Evolutionary conservation across 345 rosid species (phyloP).

Genomic region (Hibiscus syriacus): DNA sequence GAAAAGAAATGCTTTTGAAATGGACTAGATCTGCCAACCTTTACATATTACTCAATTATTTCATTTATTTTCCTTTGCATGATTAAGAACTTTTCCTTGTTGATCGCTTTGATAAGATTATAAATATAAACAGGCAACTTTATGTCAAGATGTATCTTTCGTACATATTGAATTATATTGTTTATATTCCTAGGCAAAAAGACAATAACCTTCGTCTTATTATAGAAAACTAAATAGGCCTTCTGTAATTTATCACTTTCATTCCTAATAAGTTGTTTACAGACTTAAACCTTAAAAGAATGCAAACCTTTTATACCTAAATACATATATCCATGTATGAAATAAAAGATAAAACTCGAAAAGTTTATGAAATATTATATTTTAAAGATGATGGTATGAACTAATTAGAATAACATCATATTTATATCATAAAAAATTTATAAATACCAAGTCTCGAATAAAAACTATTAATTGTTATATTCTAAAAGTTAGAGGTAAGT

Average conservation of each 20-base stretch:
- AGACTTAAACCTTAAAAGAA: no score
- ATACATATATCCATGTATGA: not conserved
- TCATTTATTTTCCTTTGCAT: not conserved
- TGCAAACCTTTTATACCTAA: not conserved
- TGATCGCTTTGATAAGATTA: not conserved
- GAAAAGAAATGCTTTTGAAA: not conserved
- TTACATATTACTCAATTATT: not conserved
- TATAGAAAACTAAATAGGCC: not conserved
- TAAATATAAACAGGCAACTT: not conserved
- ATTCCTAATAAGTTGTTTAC: no score
- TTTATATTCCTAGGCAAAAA: not conserved
- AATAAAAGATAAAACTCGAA: not conserved
- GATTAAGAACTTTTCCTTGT: not conserved
- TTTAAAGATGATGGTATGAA: no score
- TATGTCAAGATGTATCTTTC: not conserved
- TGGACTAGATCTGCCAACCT: not conserved
- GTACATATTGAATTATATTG: not conserved
- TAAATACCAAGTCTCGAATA: no score
- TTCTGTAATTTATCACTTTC: not conserved
- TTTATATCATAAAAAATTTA: no score
- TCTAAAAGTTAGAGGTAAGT: not conserved
- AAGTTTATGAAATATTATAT: no score
- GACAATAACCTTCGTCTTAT: not conserved
- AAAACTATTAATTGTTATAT: not conserved
- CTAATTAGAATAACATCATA: no score